These are phyloP conservation scores for Aspergillus nanangensis DNA, from an alignment of 495 filamentous ascomycete species.

Conservation along the genomic window DNA sequence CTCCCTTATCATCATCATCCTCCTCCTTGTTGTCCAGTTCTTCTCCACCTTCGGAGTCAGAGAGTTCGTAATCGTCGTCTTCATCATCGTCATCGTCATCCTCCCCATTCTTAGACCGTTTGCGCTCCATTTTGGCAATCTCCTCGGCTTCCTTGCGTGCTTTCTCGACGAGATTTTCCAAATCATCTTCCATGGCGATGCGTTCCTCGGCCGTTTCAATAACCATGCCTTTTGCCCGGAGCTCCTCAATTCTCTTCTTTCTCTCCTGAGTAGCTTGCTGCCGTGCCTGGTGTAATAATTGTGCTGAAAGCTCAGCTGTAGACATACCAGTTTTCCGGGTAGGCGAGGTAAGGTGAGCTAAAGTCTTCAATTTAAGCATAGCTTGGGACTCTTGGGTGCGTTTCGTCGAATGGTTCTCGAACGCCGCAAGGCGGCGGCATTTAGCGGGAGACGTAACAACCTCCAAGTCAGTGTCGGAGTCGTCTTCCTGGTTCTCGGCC, in stretches of 20 bases:
- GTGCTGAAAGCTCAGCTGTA: constrained; percentile 61
- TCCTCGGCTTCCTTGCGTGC: constrained; percentile 76
- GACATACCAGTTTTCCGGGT: constrained; percentile 59
- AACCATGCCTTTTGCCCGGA: constrained; percentile 72
- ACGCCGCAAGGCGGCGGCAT: constrained; percentile 49
- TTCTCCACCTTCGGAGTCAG: constrained; percentile 56
- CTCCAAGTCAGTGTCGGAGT: constrained; percentile 67
- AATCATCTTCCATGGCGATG: constrained; percentile 69
- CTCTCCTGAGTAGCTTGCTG: constrained; percentile 76
- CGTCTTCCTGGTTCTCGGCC: constrained; percentile 38
- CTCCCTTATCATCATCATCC: constrained; percentile 21
- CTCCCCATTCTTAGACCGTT: constrained; percentile 61
- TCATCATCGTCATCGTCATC: constrained; percentile 51
- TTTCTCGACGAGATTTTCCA: constrained; percentile 83
- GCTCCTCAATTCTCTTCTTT: constrained; percentile 70
- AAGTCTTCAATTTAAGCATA: constrained; percentile 61
- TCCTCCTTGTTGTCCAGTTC: constrained; percentile 52
- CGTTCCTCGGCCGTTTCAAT: constrained; percentile 86
- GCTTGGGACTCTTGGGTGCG: constrained; percentile 57
- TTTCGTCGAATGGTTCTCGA: constrained; percentile 61
- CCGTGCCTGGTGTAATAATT: constrained; percentile 63
- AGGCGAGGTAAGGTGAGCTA: constrained; percentile 70
- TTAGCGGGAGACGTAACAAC: constrained; percentile 47
- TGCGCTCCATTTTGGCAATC: constrained; percentile 72
- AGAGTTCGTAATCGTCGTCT: constrained; percentile 41